Percentiles rank a stretch among this genome's conserved stretches.
Conservation (phyloP, 495 filamentous ascomycete genomes). For the Tetracladium marchalianum region DNA sequence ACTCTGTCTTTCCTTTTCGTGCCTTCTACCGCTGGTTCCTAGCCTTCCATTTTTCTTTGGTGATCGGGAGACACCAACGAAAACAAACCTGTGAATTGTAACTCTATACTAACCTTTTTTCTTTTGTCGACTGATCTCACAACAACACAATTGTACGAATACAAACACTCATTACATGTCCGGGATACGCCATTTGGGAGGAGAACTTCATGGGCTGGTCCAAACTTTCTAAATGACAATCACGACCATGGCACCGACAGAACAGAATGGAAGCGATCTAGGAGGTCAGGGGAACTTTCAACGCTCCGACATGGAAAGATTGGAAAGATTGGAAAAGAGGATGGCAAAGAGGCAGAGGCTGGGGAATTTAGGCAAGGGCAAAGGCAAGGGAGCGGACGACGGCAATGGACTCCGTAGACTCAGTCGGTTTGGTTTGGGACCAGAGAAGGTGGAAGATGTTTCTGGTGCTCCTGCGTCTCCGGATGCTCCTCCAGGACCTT, state of each 20-base stretch:
- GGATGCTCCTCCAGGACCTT: too few species aligned
- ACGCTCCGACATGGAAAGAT: background rate
- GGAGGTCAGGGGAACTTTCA: slow-evolving; percentile 3
- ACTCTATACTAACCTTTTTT: background rate
- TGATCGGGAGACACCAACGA: slow-evolving; percentile 2
- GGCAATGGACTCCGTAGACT: slow-evolving; percentile 4
- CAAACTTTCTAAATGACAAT: slow-evolving; percentile 13
- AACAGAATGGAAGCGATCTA: slow-evolving; percentile 3
- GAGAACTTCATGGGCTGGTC: slow-evolving; percentile 1
- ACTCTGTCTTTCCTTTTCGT: slow-evolving; percentile 17
- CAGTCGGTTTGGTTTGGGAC: slow-evolving; percentile 9
- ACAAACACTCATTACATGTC: slow-evolving; percentile 8
- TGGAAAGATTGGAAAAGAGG: background rate
- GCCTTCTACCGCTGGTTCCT: slow-evolving; percentile 20
- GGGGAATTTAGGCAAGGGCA: slow-evolving; percentile 5
- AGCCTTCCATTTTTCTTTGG: slow-evolving; percentile 9
- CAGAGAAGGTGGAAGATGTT: background rate
- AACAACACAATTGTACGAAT: background rate
- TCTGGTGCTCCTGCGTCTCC: background rate
- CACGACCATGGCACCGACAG: slow-evolving; percentile 17
- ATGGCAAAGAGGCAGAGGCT: slow-evolving; percentile 1
- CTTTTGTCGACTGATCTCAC: background rate
- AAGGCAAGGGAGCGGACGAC: slow-evolving; percentile 8
- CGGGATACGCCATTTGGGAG: slow-evolving; percentile 6
- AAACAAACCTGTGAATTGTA: background rate